Conservation (phyloP, 441 rosid genomes). For the Cnidoscolus chayamansa region DNA sequence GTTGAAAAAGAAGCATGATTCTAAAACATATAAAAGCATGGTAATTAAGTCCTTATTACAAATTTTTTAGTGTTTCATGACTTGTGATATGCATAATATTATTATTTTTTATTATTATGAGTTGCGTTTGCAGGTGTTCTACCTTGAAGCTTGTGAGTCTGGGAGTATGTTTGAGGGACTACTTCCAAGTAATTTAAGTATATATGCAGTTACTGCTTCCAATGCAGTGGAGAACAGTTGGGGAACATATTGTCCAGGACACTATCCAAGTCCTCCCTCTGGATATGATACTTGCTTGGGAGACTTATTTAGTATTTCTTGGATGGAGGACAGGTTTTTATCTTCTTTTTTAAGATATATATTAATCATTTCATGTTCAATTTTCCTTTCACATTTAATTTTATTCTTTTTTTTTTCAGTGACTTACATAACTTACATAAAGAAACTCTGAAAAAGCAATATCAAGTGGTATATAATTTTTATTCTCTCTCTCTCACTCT, state of each 20-base stretch:
- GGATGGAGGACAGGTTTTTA: conserved; percentile 72
- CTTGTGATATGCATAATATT: too few species aligned
- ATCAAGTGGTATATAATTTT: conserved; percentile 23
- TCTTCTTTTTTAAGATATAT: too few species aligned
- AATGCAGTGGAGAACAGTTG: conserved; percentile 50
- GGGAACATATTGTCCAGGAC: conserved; percentile 43
- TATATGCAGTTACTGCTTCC: conserved; percentile 55
- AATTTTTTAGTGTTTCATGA: too few species aligned
- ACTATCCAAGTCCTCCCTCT: conserved; percentile 33
- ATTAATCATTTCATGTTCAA: not conserved
- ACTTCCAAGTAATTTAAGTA: conserved; percentile 41
- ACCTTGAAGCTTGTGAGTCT: conserved; percentile 66
- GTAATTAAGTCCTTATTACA: conserved; percentile 22
- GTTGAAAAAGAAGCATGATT: conserved; percentile 44
- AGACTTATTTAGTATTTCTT: conserved; percentile 60
- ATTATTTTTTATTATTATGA: too few species aligned
- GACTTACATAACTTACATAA: conserved; percentile 39
- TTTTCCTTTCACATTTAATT: not conserved
- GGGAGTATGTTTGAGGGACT: conserved; percentile 70
- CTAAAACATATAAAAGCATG: conserved; percentile 47
- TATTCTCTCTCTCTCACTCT: too few species aligned
- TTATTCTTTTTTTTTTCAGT: conserved; percentile 15
- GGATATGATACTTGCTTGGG: conserved; percentile 52
- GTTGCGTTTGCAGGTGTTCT: too few species aligned
- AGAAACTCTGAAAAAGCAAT: conserved; percentile 44